Base-by-base conservation (phyloP, 768 basidiomycete genomes). In the Pleurotus cornucopiae region DNA sequence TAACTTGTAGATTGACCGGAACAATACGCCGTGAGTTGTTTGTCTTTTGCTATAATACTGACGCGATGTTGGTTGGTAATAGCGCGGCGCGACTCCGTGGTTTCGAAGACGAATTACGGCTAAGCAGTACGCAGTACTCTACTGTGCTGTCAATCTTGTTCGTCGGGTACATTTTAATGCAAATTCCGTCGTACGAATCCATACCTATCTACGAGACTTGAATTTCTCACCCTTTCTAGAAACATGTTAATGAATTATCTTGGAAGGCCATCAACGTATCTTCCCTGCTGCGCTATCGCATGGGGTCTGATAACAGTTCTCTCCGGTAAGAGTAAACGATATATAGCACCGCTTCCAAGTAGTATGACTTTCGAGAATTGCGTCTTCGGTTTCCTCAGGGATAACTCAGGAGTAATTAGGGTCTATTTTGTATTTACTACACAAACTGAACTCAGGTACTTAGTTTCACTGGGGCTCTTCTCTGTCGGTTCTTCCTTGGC, bases 211-310 rank as follows among this genome's bases (percentile, higher is more conserved):
- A 4, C 12, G 44, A 49, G 14, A 25, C 23, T 43, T 45, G 3
- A 12, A 13, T 12, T 12, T 16, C 16, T 13, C 38, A 14, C 5
- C 21, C 6, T 20, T 63, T 26, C 20, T 21, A 89, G 87, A n/a
- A 89, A 89, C 60, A 85, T 88, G 76, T 80, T 87, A 57, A 67
- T 89, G 48, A 82, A 85, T 59, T 73, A 77, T 58, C 76, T 84
- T 41, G 86, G 83, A 45, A 74, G 71, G 63, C 87, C 87, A 0
- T 88, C 87, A 3, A 59, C 84, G 43, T 85, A 86, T 64, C 76
- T 88, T 6, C 82, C 85, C 0, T 61, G 59, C 39, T 85, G 83
- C 60, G 85, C 86, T 81, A 69, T 76, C 12, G 62, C 87, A 30
- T 90, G 89, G 87, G 89, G 88, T 7, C 65, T 70, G 9, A 71